Evolutionary conservation across 2,329 filamentous ascomycete species (phyloP), one percentile per base, ranked within the genome.

Genomic region (Diaporthe sp.): DNA sequence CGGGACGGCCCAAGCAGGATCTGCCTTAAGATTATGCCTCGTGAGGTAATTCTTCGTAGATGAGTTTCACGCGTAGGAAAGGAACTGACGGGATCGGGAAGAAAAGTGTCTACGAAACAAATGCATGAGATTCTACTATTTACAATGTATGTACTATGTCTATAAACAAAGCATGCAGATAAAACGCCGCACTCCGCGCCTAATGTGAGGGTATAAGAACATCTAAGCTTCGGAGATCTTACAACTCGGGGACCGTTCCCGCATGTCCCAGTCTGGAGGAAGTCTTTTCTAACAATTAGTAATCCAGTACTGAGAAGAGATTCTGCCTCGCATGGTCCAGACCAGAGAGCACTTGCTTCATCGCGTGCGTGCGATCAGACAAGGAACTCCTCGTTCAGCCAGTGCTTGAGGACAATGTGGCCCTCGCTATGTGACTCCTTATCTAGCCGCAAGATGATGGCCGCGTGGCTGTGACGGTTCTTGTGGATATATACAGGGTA

Each of bases 381-480:
- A 77, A 91, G 82, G 81, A 98, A 98, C 80, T 93, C 92, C 61
- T 92, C 88, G 70, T 92, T 88, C 3, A 95, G 85, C 93, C 94
- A 98, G 84, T 98, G 96, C 79, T 87, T 89, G 73, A 97, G 86
- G 45, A 98, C 94, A 17, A 94, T 82, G 80, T 89, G 90, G 0
- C 96, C 96, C 83, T 98, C 96, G 2, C 89, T 87, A 79, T 95
- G 97, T 0, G 83, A 85, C 69, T 88, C 85, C 81, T 91, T 92
- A 52, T 93, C 90, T 74, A 87, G 90, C 50, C 96, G 90, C 47
- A 97, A 92, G 77, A 98, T 94, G 64, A 98, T 97, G 4, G 96
- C 96, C 0, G 96, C 96, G 83, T 98, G 96, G 75, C 91, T 94
- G 81, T 98, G 95, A n/a, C 88, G 85, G 72, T 91, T 89, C 8